Evolutionary conservation across 2,329 filamentous ascomycete species (phyloP).

Genomic region (Pleoardoris graminearum): DNA sequence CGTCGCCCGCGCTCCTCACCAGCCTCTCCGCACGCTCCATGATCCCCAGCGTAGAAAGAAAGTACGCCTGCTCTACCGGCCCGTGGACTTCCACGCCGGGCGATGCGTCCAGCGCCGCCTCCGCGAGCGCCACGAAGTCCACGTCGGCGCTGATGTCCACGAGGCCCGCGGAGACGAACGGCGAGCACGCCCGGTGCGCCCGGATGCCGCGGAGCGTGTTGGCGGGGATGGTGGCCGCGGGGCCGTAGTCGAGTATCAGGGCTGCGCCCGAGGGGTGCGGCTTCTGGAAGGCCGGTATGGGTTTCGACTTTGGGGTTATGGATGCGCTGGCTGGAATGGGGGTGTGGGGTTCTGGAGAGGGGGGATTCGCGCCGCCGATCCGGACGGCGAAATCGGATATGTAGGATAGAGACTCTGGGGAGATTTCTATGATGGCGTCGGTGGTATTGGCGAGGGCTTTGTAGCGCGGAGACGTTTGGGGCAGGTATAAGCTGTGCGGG

Average conservation of each 20-base stretch:
- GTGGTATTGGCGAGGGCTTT: conserved; percentile 68
- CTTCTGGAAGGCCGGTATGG: conserved; percentile 54
- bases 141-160: conserved; percentile 93
- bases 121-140: conserved; percentile 85
- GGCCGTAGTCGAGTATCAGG: conserved; percentile 94
- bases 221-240: conserved; percentile 73
- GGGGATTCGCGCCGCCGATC: conserved; percentile 69
- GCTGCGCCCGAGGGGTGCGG: conserved; percentile 75
- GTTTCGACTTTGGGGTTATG: conserved; percentile 52
- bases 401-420: conserved; percentile 82
- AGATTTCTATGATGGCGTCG: conserved; percentile 82
- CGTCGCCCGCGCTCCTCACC: conserved; percentile 43
- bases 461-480: conserved; percentile 79
- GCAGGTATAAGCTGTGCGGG: conserved; percentile 81
- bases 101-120: conserved; percentile 75
- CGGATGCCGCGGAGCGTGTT: conserved; percentile 92
- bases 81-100: conserved; percentile 88
- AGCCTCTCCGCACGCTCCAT: conserved; percentile 45
- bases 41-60: conserved; percentile 81
- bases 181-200: conserved; percentile 73
- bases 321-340: conserved; percentile 24
- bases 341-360: conserved; percentile 8
- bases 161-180: conserved; percentile 76
- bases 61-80: conserved; percentile 81
- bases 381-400: conserved; percentile 78